A percentile compares a stretch with the other conserved stretches of the same genome.
These are phyloP conservation scores for Mycena alexandri DNA, from an alignment of 768 basidiomycete species.

Conservation along the genomic window DNA sequence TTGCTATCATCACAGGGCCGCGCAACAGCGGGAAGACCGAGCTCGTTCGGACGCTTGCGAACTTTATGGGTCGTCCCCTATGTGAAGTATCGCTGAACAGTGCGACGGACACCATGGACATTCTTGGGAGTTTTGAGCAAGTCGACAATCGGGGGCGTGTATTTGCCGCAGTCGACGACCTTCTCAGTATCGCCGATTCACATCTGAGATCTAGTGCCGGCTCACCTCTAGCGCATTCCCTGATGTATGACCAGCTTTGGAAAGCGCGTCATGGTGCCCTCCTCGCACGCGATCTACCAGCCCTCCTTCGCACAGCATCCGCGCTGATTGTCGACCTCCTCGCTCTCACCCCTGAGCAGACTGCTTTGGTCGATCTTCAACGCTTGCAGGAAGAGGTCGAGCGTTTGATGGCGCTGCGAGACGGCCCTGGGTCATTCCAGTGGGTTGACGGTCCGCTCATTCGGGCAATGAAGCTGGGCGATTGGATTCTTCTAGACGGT, in stretches of 20 bases:
- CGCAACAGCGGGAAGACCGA: conserved; percentile 84
- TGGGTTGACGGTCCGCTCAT: conserved; percentile 97
- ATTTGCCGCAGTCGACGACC: conserved; percentile 53
- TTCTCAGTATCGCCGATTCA: conserved; percentile 54
- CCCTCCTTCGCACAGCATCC: conserved; percentile 43
- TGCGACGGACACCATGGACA: conserved; percentile 93
- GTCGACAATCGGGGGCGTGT: conserved; percentile 67
- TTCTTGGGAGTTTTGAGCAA: conserved; percentile 97
- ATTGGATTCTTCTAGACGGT: conserved; percentile 92
- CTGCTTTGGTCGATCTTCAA: conserved; percentile 36
- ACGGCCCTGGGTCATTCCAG: conserved; percentile 74
- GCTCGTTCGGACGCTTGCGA: conserved; percentile 77
- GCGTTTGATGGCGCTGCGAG: conserved; percentile 40
- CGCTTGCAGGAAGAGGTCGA: conserved; percentile 38
- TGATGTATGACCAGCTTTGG: conserved; percentile 37
- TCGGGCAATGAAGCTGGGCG: conserved; percentile 84
- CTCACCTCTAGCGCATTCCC: conserved; percentile 43
- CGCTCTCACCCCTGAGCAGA: conserved; percentile 6
- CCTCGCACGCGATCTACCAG: conserved; percentile 23
- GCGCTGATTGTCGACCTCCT: conserved; percentile 47
- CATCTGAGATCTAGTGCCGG: conserved; percentile 52
- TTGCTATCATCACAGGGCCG: conserved; percentile 88
- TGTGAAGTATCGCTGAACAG: conserved; percentile 84
- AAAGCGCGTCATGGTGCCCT: conserved; percentile 35
- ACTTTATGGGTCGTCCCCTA: conserved; percentile 75